Base-by-base conservation (phyloP, 2,329 filamentous ascomycete species). In the Neofusicoccum sp. region DNA sequence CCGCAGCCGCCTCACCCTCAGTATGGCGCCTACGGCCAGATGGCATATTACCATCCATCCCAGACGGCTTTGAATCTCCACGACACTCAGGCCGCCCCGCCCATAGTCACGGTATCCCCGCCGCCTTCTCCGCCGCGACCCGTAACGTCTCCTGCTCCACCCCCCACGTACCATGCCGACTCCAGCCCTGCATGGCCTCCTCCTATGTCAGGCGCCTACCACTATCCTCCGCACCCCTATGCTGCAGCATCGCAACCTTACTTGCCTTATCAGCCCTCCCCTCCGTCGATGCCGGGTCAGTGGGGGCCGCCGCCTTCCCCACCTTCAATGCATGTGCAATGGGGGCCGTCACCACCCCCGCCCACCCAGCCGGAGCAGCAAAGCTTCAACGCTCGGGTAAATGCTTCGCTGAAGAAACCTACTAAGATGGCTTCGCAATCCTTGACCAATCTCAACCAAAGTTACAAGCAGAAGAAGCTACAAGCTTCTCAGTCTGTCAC, bases 371-470 rank as follows among this genome's bases (percentile, higher is more conserved):
- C 31, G n/a, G 31, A n/a, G 9, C 56, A 49, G 44, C 51, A 56
- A n/a, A 28, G 51, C n/a, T 43, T 56, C 38, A 56, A 56, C 38
- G 51, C 36, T 24, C 51, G 51, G 4, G 38, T 56, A 31, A 56
- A 56, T 31, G 51, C 44, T 8, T 43, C 34, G 34, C 12, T 41
- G 43, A 20, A 33, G 16, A 53, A 30, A 38, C 58, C 58, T 8
- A 43, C 34, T 38, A 16, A 43, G 30, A 34, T 60, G 45, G 58
- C 45, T 11, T 36, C 58, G 16, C 58, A 60, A 28, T 60, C 58
- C 30, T 34, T 60, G 26, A 49, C 33, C 26, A 59, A 49, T n/a
- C 34, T 59, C 24, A 59, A 59, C 36, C 41, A 59, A 20, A 49
- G 44, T 44, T 59, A 59, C 44, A 33, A 43, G 44, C 44, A 49